Evolutionary conservation across 352 stramenopile genomes (phyloP).

Genomic region (Sclerospora graminicola): DNA sequence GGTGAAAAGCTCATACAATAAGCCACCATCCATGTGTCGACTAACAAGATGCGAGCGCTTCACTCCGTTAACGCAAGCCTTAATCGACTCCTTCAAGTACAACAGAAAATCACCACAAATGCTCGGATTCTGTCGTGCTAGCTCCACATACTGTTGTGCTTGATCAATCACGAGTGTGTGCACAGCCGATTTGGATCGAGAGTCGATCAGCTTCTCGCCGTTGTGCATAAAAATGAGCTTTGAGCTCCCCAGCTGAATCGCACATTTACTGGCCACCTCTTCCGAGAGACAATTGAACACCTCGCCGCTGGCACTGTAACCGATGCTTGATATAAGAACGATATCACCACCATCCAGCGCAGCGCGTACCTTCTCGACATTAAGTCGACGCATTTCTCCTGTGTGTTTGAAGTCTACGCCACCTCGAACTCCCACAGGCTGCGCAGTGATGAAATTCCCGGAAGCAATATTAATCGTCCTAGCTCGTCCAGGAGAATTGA

Average conservation of each 20-base stretch:
- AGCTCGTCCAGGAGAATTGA: constrained; percentile 65
- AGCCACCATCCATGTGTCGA: constrained; percentile 75
- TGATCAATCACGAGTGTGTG: constrained; percentile 75
- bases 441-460: constrained; percentile 95
- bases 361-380: constrained; percentile 85
- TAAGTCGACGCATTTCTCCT: constrained; percentile 91
- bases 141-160: constrained; percentile 71
- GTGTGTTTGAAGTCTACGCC: constrained; percentile 87
- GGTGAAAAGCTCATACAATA: constrained; percentile 97
- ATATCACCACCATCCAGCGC: constrained; percentile 92
- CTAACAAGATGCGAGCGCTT: constrained; percentile 81
- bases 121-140: constrained; percentile 48
- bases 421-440: constrained; percentile 78
- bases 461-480: constrained; percentile 88
- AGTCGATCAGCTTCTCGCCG: constrained; percentile 79
- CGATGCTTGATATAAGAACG: constrained; percentile 93
- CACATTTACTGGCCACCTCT: constrained; percentile 82
- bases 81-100: constrained; percentile 81
- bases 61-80: constrained; percentile 75
- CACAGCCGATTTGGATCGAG: constrained; percentile 64
- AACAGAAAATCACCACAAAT: constrained; percentile 63
- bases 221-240: constrained; percentile 89
- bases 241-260: constrained; percentile 67
- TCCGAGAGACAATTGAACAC: constrained; percentile 88
- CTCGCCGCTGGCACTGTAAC: constrained; percentile 92